phyloP scores from a whole-genome alignment of 225 moss, liverwort and hornwort genomes.

The Pleurozium schreberi region DNA sequence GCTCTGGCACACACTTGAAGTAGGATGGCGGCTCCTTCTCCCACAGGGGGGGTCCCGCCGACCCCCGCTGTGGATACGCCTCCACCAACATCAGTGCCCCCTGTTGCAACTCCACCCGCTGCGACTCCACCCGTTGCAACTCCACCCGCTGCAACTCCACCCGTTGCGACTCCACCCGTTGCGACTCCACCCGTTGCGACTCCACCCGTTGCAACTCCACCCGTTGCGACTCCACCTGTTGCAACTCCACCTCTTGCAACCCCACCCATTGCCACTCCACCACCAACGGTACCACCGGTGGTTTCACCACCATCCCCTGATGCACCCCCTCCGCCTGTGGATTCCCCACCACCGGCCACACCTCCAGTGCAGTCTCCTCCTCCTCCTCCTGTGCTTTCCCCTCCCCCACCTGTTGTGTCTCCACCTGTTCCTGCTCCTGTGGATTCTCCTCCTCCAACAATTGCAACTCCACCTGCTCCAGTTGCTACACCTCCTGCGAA shows the following conservation, averaged over 20 bases:
- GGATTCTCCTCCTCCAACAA: background rate
- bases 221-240: background rate
- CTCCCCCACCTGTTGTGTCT: background rate
- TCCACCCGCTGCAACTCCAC: background rate
- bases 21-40: slow-evolving; percentile 16
- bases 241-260: background rate
- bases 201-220: background rate
- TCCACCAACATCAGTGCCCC: background rate
- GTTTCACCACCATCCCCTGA: background rate
- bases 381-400: background rate
- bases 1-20: background rate
- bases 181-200: background rate
- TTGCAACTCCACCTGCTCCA: background rate
- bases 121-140: too few relatives aligned
- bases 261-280: background rate
- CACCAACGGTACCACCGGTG: background rate
- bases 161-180: background rate
- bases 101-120: background rate
- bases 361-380: background rate
- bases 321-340: background rate
- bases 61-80: background rate
- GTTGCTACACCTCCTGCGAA: background rate
- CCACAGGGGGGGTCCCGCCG: background rate
- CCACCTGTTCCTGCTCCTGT: background rate
- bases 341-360: background rate